Evolutionary conservation across 208 protist species (phyloP), one percentile per base, ranked within the genome.

Genomic region (Crithidia brevicula): DNA sequence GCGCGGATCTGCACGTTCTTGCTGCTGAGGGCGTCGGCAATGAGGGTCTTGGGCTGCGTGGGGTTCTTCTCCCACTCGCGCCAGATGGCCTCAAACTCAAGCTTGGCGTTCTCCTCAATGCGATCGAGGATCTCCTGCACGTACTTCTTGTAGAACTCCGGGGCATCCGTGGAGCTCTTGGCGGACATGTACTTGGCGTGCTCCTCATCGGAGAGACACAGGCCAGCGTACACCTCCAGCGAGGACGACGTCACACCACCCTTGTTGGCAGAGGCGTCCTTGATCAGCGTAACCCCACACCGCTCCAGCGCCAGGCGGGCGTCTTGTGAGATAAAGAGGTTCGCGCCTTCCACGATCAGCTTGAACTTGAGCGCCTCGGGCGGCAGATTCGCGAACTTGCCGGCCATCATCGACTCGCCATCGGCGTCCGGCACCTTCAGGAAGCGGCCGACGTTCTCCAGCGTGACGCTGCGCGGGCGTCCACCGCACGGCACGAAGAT

Each of bases 401-500:
- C 86, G 4, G 61, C 68, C 40, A 94, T 74, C 81, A 94, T 91
- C 27, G 53, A 30, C 72, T 92, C 89, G 22, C 86, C 78, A 42
- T 88, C 80, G 36, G 78, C 86, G 63, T 83, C 79, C 36, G 69
- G 64, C 4, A 85, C 67, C 61, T 92, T 86, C 46, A 97, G 68
- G 68, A 98, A 88, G 46, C 84, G 75, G 60, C 89, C 67, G 9
- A 98, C 95, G 72, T 99, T 99, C 47, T 81, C 77, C 30, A 97
- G 69, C 30, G 96, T 97, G 28, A 99, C 89, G 36, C 95, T 92
- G 62, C 95, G 92, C 15, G 98, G 98, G 56, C 98, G 89, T 28
- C 98, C 98, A 58, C 98, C 98, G 72, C 97, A 99, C 23, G 98
- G 97, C 22, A 99, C 97, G 68, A 99, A 98, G 43, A 99, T 79